phyloP scores from a whole-genome alignment of 1,139 yeast species.

The Diutina siamensis region DNA sequence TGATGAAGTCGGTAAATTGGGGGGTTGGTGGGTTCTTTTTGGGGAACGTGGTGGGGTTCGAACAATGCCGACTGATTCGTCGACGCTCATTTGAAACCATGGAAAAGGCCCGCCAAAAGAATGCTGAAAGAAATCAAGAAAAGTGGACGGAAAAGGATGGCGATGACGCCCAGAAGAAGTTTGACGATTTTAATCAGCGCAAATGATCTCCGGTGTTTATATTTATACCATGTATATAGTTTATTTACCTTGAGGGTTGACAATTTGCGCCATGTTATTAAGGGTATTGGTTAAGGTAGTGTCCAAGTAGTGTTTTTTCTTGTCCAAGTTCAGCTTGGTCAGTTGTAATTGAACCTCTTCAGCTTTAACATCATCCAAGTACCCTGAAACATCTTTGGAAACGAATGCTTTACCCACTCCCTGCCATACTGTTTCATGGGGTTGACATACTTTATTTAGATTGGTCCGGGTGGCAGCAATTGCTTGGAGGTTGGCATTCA shows the following conservation, averaged over 20 bases:
- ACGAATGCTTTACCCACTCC: conserved; percentile 75
- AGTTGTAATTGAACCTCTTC: conserved; percentile 50
- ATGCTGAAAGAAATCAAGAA: conserved; percentile 3
- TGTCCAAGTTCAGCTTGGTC: conserved; percentile 46
- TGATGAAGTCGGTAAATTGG: conserved; percentile 65
- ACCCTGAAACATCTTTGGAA: conserved; percentile 28
- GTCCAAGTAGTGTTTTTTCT: conserved; percentile 62
- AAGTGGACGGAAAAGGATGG: conserved; percentile 4
- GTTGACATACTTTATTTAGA: conserved; percentile 29
- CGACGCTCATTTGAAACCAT: conserved; percentile 51
- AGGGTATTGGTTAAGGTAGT: conserved; percentile 70
- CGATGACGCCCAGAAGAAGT: not conserved
- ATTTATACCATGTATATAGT: not conserved
- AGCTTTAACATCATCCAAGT: conserved; percentile 33
- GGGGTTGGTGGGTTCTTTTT: conserved; percentile 67
- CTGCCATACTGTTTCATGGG: conserved; percentile 57
- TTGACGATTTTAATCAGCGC: conserved; percentile 2
- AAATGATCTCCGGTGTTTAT: not conserved
- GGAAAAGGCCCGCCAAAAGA: conserved; percentile 40
- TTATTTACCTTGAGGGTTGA: conserved; percentile 9
- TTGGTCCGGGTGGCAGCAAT: conserved; percentile 47
- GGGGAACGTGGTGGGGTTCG: conserved; percentile 85
- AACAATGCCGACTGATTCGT: conserved; percentile 72
- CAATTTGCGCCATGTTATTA: conserved; percentile 46
- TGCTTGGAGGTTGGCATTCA: conserved; percentile 46